Percentiles rank a stretch among this genome's conserved stretches.
These are phyloP conservation scores for Ophiocordyceps camponoti-leonardi DNA, from an alignment of 2,329 filamentous ascomycete species.

Conservation along the genomic window DNA sequence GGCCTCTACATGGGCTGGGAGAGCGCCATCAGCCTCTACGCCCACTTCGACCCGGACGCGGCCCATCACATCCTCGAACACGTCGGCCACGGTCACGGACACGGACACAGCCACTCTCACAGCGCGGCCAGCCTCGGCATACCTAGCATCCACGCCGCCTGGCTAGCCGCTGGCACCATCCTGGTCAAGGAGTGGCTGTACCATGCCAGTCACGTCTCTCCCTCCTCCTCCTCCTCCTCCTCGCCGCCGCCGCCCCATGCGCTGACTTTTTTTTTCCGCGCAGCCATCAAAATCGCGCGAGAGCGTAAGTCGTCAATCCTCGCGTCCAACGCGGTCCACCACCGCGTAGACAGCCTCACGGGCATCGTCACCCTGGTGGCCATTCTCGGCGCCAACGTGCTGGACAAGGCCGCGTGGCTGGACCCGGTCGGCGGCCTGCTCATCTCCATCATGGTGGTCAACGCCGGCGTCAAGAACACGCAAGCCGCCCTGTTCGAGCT, in stretches of 20 bases:
- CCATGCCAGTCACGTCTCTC: conserved; percentile 64
- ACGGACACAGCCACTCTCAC: conserved; percentile 51
- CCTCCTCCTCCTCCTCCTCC: not conserved
- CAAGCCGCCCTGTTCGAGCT: conserved; percentile 68
- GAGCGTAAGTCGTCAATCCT: conserved; percentile 92
- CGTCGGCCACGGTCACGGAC: conserved; percentile 43
- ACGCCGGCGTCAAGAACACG: conserved; percentile 78
- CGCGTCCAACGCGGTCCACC: conserved; percentile 89
- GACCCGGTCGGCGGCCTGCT: conserved; percentile 86
- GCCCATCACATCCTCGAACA: conserved; percentile 46
- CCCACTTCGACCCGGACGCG: conserved; percentile 56
- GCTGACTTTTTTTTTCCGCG: not conserved
- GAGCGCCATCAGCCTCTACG: conserved; percentile 48
- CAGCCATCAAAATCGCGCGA: conserved; percentile 86
- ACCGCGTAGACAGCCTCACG: conserved; percentile 88
- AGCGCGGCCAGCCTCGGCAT: conserved; percentile 24
- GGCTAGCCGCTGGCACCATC: conserved; percentile 83
- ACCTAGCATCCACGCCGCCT: conserved; percentile 85
- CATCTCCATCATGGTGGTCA: conserved; percentile 86
- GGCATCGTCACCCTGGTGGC: conserved; percentile 83
- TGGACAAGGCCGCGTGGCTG: conserved; percentile 76
- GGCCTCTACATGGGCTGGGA: conserved; percentile 85
- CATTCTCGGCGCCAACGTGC: conserved; percentile 76
- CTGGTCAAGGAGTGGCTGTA: conserved; percentile 94
- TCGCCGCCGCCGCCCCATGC: not conserved